Percentiles rank a stretch among this genome's conserved stretches.
Evolutionary conservation across 257 asterid species (phyloP).

Genomic region (Scutellaria barbata): DNA sequence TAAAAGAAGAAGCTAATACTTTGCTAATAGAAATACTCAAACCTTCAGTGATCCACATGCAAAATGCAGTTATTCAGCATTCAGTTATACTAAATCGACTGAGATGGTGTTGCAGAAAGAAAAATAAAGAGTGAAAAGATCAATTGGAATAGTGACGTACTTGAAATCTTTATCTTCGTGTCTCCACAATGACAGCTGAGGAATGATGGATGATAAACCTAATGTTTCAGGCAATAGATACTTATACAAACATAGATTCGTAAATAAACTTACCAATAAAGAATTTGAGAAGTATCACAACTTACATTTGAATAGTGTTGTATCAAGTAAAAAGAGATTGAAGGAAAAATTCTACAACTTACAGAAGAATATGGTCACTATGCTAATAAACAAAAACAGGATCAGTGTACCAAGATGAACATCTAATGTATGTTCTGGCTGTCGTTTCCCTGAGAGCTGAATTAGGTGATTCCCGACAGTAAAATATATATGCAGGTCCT

Average conservation of each 20-base stretch:
- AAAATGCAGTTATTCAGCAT: neutral
- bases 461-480: neutral
- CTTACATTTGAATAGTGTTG: neutral
- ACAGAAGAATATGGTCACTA: neutral
- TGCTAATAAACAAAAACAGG: conserved; percentile 12
- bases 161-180: conserved; percentile 10
- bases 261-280: neutral
- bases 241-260: neutral
- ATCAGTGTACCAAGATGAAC: neutral
- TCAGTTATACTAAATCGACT: neutral
- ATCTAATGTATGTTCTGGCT: neutral
- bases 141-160: neutral
- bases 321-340: no score
- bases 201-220: neutral
- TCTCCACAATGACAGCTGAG: conserved; percentile 11
- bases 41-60: no score
- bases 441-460: neutral
- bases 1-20: no score
- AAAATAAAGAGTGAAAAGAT: neutral
- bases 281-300: neutral
- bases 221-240: conserved; percentile 1
- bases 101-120: neutral
- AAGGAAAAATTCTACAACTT: neutral
- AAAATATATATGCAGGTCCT: conserved; percentile 1
- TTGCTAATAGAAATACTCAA: no score